phyloP scores from a whole-genome alignment of 1,139 yeast genomes.

The Nakaseomyces nivariensis region DNA sequence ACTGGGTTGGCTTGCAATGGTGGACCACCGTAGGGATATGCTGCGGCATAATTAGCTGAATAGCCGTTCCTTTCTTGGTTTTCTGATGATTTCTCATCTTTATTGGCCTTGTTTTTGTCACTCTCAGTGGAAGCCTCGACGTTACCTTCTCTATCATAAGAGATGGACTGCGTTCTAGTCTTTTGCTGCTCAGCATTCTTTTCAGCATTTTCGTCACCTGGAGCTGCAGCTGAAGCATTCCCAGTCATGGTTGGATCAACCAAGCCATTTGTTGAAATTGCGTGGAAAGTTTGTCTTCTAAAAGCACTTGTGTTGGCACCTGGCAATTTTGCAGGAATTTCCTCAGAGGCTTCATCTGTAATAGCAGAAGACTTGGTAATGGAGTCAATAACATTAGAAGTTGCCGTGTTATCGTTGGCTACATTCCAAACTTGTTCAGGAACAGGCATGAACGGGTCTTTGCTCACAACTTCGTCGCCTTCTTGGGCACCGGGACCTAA shows the following conservation, averaged over 20 bases:
- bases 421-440: constrained; percentile 14
- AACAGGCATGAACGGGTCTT: constrained; percentile 5
- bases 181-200: constrained; percentile 12
- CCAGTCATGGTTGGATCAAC: constrained; percentile 13
- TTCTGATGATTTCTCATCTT: constrained; percentile 3
- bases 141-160: constrained; percentile 13
- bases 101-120: constrained; percentile 4
- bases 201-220: constrained; percentile 6
- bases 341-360: constrained; percentile 8
- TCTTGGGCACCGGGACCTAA: constrained; percentile 6
- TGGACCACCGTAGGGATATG: constrained; percentile 31
- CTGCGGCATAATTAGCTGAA: constrained; percentile 21
- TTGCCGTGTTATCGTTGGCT: neutral
- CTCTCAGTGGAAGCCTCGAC: neutral
- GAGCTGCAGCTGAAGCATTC: constrained; percentile 3
- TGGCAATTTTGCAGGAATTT: constrained; percentile 7
- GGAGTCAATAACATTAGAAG: constrained; percentile 4
- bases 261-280: constrained; percentile 31
- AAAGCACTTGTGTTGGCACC: constrained; percentile 14
- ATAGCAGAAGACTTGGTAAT: constrained; percentile 8
- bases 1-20: constrained; percentile 25
- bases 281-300: constrained; percentile 35
- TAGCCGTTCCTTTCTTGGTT: constrained; percentile 3
- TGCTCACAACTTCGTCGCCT: neutral
- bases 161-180: constrained; percentile 24